Base-by-base conservation (phyloP, 768 basidiomycete genomes). In the Mycena floridula region DNA sequence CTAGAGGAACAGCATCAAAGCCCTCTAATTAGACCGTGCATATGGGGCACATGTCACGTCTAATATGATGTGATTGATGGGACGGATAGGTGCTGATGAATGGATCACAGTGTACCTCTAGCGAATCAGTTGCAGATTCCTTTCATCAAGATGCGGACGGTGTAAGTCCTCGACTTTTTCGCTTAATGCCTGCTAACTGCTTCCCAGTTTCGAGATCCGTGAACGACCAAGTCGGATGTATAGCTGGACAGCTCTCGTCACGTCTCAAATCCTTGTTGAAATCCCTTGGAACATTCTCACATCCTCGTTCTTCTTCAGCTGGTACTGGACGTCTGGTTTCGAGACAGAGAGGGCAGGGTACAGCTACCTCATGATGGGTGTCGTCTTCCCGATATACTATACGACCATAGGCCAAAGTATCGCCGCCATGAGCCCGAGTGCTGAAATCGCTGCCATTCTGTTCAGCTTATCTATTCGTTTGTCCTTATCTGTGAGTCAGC, bases 321-420 rank as follows among this genome's bases (percentile, higher is more conserved):
- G 82, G 82, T 85, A 73, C 60, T 84, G 77, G 76, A 81, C 81
- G 4, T 77, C 82, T 40, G 82, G 82, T 0, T 79, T 79, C 53
- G 66, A 68, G 7, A 63, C 59, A 1, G 66, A 68, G 12, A 64
- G 81, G 27, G 80, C 70, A 4, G 83, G 73, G n/a, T 83, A 76
- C 54, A 76, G 74, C 2, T 82, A 69, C 54, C 68, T 85, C 6
- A 61, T 77, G 52, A 47, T 79, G 20, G 72, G 66, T n/a, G 50
- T 85, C 22, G 50, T 78, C 20, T 82, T 74, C 55, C 77, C 81
- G 5, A 23, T 77, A 0, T 85, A 80, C 51, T 82, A 78, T 52
- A 81, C 80, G 12, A 75, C 76, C 1, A 70, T 84, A 42, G 79
- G 68, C 4, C 77, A 79, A 54, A 75, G 76, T 2, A 70, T 81